Evolutionary conservation across 2,329 filamentous ascomycete genomes (phyloP).

Genomic region (Verticillium tricorpus): DNA sequence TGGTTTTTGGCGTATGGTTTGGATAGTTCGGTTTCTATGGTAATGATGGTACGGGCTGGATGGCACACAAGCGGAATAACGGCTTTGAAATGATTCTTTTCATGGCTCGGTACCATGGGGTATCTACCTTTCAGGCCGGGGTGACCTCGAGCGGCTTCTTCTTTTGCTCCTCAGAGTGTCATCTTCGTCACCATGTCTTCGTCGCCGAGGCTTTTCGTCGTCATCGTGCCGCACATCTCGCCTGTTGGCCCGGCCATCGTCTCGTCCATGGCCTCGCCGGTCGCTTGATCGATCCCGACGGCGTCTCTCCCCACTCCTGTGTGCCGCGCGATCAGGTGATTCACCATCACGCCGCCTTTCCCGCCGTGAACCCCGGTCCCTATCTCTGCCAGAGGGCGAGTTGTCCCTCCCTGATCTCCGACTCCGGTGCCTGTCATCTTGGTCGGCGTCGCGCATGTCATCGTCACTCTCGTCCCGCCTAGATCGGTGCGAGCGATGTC

Average conservation of each 20-base stretch:
- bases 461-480: constrained; percentile 21
- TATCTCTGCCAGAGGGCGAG: constrained; percentile 17
- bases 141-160: constrained; percentile 13
- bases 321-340: constrained; percentile 24
- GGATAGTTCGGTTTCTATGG: neutral
- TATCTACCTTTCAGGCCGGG: constrained; percentile 1
- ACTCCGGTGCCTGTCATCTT: constrained; percentile 19
- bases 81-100: neutral
- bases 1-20: neutral
- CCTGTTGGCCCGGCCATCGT: constrained; percentile 19
- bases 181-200: constrained; percentile 12
- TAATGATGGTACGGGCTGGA: neutral
- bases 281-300: constrained; percentile 17
- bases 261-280: constrained; percentile 20
- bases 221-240: constrained; percentile 12
- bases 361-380: constrained; percentile 17
- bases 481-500: constrained; percentile 42
- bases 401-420: constrained; percentile 33
- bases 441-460: constrained; percentile 21
- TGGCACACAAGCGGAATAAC: neutral
- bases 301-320: constrained; percentile 18
- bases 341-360: constrained; percentile 19
- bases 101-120: neutral
- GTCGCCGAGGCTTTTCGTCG: constrained; percentile 2
- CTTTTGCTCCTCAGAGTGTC: constrained; percentile 11